phyloP scores from a whole-genome alignment of 2,329 filamentous ascomycete genomes.

The Neonectria neomacrospora region DNA sequence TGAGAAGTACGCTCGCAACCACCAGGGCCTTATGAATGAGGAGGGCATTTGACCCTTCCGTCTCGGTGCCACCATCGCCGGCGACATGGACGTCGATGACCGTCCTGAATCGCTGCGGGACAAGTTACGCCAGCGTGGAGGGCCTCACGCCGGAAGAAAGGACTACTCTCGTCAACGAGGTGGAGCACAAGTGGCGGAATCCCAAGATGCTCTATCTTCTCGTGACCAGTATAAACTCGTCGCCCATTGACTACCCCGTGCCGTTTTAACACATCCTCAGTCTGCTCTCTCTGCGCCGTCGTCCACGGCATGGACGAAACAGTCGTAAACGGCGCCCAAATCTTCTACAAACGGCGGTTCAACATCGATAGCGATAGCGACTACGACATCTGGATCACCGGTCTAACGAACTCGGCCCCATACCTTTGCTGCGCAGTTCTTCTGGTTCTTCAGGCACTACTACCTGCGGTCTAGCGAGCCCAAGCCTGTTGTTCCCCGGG shows the following conservation, averaged over 20 bases:
- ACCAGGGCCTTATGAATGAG: conserved; percentile 64
- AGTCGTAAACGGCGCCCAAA: conserved; percentile 70
- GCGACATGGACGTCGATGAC: conserved; percentile 53
- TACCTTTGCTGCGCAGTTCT: conserved; percentile 71
- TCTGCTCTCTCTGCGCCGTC: conserved; percentile 72
- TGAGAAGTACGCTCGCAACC: conserved; percentile 64
- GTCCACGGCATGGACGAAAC: conserved; percentile 73
- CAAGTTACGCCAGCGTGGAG: conserved; percentile 60
- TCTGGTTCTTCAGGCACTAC: conserved; percentile 40
- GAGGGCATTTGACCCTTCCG: conserved; percentile 69
- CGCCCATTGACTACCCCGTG: conserved; percentile 30
- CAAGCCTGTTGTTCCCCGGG: conserved; percentile 32
- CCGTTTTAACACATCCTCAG: conserved; percentile 22
- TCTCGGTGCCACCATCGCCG: conserved; percentile 69
- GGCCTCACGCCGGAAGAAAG: conserved; percentile 69
- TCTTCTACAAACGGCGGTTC: conserved; percentile 71
- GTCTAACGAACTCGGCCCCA: conserved; percentile 69
- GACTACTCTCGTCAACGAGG: conserved; percentile 67
- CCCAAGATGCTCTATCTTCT: conserved; percentile 73
- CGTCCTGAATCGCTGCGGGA: conserved; percentile 26
- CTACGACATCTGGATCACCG: conserved; percentile 66
- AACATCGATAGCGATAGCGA: conserved; percentile 65
- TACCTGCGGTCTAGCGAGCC: conserved; percentile 30
- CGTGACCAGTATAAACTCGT: conserved; percentile 57
- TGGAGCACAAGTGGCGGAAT: conserved; percentile 75